phyloP scores from a whole-genome alignment of 73 alveolate species.

The Urostyla sp. region DNA sequence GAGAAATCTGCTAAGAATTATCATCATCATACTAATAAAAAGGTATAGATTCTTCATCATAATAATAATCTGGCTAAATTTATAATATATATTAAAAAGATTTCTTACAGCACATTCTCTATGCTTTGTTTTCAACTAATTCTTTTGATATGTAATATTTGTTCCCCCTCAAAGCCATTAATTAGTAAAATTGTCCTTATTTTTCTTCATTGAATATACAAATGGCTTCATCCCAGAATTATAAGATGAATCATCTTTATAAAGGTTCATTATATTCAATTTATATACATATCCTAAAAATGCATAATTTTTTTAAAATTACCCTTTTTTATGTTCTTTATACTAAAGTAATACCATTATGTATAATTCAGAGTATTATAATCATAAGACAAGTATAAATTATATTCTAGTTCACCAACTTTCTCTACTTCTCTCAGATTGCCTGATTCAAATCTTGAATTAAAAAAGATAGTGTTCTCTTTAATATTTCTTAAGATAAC shows the following conservation, averaged over 20 bases:
- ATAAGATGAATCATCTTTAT: conserved; percentile 54
- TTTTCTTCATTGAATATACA: conserved; percentile 41
- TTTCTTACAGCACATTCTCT: conserved; percentile 40
- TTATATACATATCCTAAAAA: conserved; percentile 9
- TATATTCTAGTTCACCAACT: conserved; percentile 31
- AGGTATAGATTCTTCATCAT: conserved; percentile 14
- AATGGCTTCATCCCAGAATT: conserved; percentile 61
- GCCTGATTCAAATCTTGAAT: conserved; percentile 55
- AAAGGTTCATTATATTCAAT: conserved; percentile 52
- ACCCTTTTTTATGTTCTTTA: conserved; percentile 57
- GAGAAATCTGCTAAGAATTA: conserved; percentile 6
- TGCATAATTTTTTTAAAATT: not conserved
- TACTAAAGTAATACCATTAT: conserved; percentile 63
- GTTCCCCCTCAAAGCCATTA: conserved; percentile 36
- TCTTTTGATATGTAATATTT: conserved; percentile 27
- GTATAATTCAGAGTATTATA: conserved; percentile 31
- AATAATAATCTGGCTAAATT: conserved; percentile 35
- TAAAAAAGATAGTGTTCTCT: conserved; percentile 43
- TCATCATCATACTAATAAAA: conserved; percentile 37
- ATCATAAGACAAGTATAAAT: conserved; percentile 34
- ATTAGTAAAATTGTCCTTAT: conserved; percentile 11
- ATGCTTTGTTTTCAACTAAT: conserved; percentile 42
- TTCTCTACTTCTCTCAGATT: conserved; percentile 45
- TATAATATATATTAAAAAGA: not conserved
- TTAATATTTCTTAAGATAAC: conserved; percentile 7